phyloP scores from a whole-genome alignment of 2,329 filamentous ascomycete species.

The Verticillium tricorpus region DNA sequence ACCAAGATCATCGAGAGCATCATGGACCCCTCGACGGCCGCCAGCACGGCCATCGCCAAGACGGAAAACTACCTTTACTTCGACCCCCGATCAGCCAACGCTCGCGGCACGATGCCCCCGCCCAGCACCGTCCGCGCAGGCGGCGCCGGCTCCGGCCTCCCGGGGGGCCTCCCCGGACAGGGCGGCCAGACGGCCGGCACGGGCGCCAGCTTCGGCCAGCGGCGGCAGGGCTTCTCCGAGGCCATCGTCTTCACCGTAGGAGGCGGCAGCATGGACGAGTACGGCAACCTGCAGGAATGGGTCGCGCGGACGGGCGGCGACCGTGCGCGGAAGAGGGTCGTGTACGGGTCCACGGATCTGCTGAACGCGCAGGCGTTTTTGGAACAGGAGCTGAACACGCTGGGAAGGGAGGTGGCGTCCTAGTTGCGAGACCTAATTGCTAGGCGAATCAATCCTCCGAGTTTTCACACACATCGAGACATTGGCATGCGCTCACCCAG shows the following conservation, averaged over 20 bases:
- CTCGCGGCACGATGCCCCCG: slow-evolving; percentile 84
- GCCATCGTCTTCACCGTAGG: slow-evolving; percentile 93
- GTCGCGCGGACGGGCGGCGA: slow-evolving; percentile 69
- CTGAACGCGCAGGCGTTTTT: slow-evolving; percentile 66
- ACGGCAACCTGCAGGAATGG: slow-evolving; percentile 97
- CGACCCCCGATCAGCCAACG: slow-evolving; percentile 89
- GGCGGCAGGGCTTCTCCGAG: slow-evolving; percentile 83
- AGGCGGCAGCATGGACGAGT: slow-evolving; percentile 97
- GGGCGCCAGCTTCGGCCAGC: slow-evolving; percentile 82
- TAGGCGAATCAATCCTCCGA: neutral
- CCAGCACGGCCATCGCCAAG: slow-evolving; percentile 88
- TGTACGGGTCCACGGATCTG: slow-evolving; percentile 91
- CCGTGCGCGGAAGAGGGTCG: slow-evolving; percentile 70
- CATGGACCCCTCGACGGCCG: slow-evolving; percentile 91
- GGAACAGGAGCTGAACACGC: slow-evolving; percentile 55
- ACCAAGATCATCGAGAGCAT: slow-evolving; percentile 98
- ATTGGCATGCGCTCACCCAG: too few relatives aligned
- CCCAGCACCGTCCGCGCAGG: slow-evolving; percentile 56
- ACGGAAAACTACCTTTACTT: slow-evolving; percentile 98
- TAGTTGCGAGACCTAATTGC: slow-evolving; percentile 1
- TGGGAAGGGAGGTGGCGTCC: slow-evolving; percentile 52
- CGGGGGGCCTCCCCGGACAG: slow-evolving; percentile 42
- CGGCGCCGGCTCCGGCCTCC: slow-evolving; percentile 35
- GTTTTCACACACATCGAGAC: neutral
- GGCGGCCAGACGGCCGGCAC: slow-evolving; percentile 56